Evolutionary conservation across 768 basidiomycete species (phyloP).

Genomic region (Calocybe indica): DNA sequence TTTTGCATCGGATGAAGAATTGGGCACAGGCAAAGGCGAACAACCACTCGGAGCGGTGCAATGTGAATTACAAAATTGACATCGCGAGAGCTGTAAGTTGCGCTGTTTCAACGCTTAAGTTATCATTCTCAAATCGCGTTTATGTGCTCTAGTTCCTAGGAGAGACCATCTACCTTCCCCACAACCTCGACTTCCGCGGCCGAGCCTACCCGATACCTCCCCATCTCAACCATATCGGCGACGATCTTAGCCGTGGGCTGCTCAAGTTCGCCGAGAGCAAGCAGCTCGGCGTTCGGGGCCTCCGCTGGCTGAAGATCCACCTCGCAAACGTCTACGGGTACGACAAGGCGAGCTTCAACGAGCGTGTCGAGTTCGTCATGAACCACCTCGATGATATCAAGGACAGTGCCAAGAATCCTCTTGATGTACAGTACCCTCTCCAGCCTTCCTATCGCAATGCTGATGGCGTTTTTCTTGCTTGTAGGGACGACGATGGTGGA

Average conservation of each 20-base stretch:
- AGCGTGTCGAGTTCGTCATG: slow-evolving; percentile 77
- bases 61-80: slow-evolving; percentile 94
- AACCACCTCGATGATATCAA: slow-evolving; percentile 70
- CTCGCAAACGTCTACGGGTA: slow-evolving; percentile 88
- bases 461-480: slow-evolving; percentile 2
- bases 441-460: neutral
- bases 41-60: slow-evolving; percentile 90
- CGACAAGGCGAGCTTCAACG: slow-evolving; percentile 93
- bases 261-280: slow-evolving; percentile 77
- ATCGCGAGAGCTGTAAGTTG: slow-evolving; percentile 80
- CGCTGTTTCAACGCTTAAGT: neutral
- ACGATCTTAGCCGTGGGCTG: slow-evolving; percentile 86
- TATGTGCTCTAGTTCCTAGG: slow-evolving; percentile 61
- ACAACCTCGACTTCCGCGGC: slow-evolving; percentile 97
- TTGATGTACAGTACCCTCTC: slow-evolving; percentile 44
- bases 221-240: slow-evolving; percentile 92
- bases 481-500: slow-evolving; percentile 84
- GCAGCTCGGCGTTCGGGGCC: slow-evolving; percentile 75
- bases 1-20: slow-evolving; percentile 47
- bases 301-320: slow-evolving; percentile 96
- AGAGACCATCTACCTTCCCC: slow-evolving; percentile 87
- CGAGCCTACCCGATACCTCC: slow-evolving; percentile 96
- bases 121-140: slow-evolving; percentile 3
- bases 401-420: slow-evolving; percentile 77
- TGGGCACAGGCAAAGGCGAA: slow-evolving; percentile 59